Percentiles rank a stretch among this genome's conserved stretches.
phyloP scores from a whole-genome alignment of 805 yeast species.

The Zygotorulaspora chibaensis region DNA sequence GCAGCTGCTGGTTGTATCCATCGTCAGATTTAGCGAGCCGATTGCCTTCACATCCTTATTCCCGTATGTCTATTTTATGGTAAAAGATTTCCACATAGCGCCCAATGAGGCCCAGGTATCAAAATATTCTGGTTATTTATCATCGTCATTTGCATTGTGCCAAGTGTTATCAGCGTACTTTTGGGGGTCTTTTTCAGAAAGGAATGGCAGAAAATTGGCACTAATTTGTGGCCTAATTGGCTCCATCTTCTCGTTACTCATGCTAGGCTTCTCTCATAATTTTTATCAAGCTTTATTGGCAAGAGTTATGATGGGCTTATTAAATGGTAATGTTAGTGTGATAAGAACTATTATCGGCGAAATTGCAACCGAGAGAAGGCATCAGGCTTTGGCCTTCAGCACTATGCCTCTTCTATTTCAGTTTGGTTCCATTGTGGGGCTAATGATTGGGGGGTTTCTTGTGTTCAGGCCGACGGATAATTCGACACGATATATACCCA shows the following conservation, averaged over 20 bases:
- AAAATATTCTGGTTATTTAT: slow-evolving; percentile 56
- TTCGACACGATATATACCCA: slow-evolving; percentile 22
- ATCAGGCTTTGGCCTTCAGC: slow-evolving; percentile 60
- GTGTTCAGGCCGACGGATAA: slow-evolving; percentile 41
- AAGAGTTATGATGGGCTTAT: slow-evolving; percentile 49
- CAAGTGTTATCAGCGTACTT: slow-evolving; percentile 55
- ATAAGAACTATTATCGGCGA: slow-evolving; percentile 60
- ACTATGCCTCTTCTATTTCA: slow-evolving; percentile 60
- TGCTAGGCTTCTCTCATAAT: slow-evolving; percentile 52
- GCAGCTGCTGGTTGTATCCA: slow-evolving; percentile 41
- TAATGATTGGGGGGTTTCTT: slow-evolving; percentile 51
- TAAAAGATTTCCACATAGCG: slow-evolving; percentile 50
- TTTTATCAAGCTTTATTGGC: slow-evolving; percentile 51
- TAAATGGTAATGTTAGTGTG: slow-evolving; percentile 66
- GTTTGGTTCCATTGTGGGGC: slow-evolving; percentile 58
- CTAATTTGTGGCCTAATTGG: slow-evolving; percentile 51
- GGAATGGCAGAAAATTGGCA: slow-evolving; percentile 53
- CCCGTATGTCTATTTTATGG: slow-evolving; percentile 63
- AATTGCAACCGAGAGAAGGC: slow-evolving; percentile 49
- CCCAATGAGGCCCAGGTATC: slow-evolving; percentile 51
- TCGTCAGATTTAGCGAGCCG: slow-evolving; percentile 57
- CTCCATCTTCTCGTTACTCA: slow-evolving; percentile 43
- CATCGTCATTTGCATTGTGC: slow-evolving; percentile 58
- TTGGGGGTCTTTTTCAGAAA: slow-evolving; percentile 58
- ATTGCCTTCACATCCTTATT: slow-evolving; percentile 59